Percentiles rank a stretch among this genome's conserved stretches.
phyloP scores from a whole-genome alignment of 2,329 filamentous ascomycete species.

The Orbilia oligospora region DNA sequence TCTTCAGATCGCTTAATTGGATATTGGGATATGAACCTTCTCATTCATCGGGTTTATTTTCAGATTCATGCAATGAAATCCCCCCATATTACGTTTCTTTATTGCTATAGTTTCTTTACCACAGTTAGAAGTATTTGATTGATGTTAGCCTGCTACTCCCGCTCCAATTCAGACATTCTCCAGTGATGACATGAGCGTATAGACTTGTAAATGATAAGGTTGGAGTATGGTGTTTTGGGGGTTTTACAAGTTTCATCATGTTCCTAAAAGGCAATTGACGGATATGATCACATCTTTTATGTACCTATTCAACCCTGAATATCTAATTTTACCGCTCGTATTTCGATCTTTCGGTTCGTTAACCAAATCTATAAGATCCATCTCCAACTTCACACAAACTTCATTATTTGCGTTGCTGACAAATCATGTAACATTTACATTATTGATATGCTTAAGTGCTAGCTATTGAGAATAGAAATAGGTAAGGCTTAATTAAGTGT shows the following conservation, averaged over 20 bases:
- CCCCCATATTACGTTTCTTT: not conserved
- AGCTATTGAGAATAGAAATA: not conserved
- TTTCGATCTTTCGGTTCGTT: not conserved
- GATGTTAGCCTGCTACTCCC: not conserved
- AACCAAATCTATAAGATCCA: not conserved
- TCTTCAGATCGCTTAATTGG: not conserved
- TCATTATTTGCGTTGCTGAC: slow-evolving; percentile 44
- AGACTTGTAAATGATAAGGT: not conserved
- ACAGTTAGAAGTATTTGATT: not conserved
- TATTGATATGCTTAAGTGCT: not conserved
- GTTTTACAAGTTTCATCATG: not conserved
- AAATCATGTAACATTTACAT: slow-evolving; percentile 45
- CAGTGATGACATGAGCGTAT: not conserved
- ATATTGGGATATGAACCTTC: not conserved
- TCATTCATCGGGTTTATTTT: not conserved
- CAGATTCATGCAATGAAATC: not conserved
- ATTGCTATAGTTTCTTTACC: not conserved
- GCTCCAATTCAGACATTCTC: not conserved
- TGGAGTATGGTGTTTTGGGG: not conserved
- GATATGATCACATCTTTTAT: not conserved
- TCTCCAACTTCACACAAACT: not conserved
- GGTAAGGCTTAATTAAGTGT: not conserved
- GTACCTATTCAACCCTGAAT: no score
- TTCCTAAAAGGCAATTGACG: not conserved
- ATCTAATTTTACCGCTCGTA: not conserved